Conservation (phyloP, 2,329 filamentous ascomycete genomes). For the Xylaria polymorpha region DNA sequence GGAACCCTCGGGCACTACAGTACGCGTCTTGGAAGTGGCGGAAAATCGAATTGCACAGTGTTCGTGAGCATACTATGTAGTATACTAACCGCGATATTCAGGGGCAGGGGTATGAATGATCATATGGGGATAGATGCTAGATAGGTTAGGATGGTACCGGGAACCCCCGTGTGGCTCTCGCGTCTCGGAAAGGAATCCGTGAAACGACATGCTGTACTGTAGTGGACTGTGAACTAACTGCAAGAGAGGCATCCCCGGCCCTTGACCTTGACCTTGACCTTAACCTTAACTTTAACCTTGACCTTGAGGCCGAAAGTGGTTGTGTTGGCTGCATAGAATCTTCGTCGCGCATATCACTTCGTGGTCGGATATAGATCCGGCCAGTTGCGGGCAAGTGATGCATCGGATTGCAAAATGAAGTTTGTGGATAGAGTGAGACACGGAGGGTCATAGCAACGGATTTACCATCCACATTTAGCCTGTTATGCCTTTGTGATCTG, state of each 20-base stretch:
- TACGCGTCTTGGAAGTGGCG: neutral
- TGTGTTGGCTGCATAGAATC: constrained; percentile 28
- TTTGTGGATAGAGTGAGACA: neutral
- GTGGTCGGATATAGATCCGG: constrained; percentile 6
- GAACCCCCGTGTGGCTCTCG: constrained; percentile 12
- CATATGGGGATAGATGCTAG: constrained; percentile 1
- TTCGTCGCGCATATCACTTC: constrained; percentile 23
- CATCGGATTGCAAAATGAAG: constrained; percentile 9
- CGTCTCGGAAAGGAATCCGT: constrained; percentile 23
- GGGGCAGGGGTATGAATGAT: neutral
- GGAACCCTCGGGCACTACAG: neutral
- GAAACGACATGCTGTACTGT: constrained; percentile 23
- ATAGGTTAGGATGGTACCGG: constrained; percentile 8
- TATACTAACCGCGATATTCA: neutral
- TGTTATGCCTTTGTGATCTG: constrained; percentile 13
- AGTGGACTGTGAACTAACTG: constrained; percentile 9
- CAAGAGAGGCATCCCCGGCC: constrained; percentile 22
- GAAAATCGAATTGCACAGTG: constrained; percentile 4
- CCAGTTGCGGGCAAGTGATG: constrained; percentile 1
- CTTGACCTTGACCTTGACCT: constrained; percentile 18
- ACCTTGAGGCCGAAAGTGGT: constrained; percentile 24
- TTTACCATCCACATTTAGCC: constrained; percentile 18
- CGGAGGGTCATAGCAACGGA: constrained; percentile 15
- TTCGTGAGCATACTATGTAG: neutral
- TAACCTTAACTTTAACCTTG: constrained; percentile 18